Evolutionary conservation across 2,329 filamentous ascomycete genomes (phyloP).

Genomic region (Colletotrichum eleusines): DNA sequence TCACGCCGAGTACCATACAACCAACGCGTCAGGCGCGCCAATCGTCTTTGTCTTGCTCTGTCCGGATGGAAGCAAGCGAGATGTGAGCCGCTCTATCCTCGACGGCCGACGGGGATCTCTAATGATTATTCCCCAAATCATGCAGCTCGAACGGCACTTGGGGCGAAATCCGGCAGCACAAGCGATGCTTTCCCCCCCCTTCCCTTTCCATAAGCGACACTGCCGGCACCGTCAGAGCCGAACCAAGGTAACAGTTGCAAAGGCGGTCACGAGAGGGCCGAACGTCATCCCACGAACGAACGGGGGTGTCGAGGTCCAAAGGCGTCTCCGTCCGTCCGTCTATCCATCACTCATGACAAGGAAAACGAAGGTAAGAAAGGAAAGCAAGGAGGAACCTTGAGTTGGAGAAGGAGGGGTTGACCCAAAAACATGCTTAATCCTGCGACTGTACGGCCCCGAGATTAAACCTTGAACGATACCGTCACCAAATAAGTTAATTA

Average conservation of each 20-base stretch:
- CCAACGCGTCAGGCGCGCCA: not conserved
- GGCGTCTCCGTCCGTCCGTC: not conserved
- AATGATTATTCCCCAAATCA: not conserved
- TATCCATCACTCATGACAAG: not conserved
- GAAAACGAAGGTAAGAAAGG: not conserved
- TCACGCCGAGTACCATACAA: not conserved
- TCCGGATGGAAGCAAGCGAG: not conserved
- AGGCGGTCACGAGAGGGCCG: too few species aligned
- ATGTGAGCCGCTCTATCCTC: not conserved
- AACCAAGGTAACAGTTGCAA: too few species aligned
- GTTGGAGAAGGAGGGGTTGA: not conserved
- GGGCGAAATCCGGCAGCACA: not conserved
- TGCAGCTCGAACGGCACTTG: not conserved
- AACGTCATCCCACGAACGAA: not conserved
- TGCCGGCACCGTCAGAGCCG: not conserved
- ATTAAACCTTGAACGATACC: not conserved
- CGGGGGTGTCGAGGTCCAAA: too few species aligned
- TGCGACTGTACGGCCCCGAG: not conserved
- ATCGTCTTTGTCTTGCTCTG: not conserved
- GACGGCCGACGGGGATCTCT: not conserved
- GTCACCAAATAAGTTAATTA: not conserved
- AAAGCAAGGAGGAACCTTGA: not conserved
- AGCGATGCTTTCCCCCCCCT: too few species aligned
- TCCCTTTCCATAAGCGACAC: too few species aligned
- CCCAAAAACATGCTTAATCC: not conserved